A percentile compares a stretch with the other conserved stretches of the same genome.
Evolutionary conservation across 257 asterid genomes (phyloP).

Genomic region (Solanum pimpinellifolium): DNA sequence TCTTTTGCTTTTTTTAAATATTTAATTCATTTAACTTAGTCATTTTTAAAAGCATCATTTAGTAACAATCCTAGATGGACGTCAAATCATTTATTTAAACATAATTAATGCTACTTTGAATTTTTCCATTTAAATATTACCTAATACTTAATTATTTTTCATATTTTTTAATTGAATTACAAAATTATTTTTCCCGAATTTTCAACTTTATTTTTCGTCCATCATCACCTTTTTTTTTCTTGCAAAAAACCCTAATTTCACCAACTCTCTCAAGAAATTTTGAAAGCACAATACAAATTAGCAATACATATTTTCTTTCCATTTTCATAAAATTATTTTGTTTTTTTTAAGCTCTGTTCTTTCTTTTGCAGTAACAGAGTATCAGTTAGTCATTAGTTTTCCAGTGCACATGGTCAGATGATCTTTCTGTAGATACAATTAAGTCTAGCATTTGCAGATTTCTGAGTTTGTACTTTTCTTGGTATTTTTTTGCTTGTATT

Average conservation of each 20-base stretch:
- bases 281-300: constrained; percentile 2
- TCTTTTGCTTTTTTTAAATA: background rate
- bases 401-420: constrained; percentile 25
- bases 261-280: constrained; percentile 14
- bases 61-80: constrained; percentile 79
- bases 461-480: constrained; percentile 17
- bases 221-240: constrained; percentile 12
- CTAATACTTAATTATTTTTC: constrained; percentile 21
- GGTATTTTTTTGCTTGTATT: background rate
- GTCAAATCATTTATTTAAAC: constrained; percentile 79
- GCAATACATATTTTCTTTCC: constrained; percentile 1
- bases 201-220: constrained; percentile 24
- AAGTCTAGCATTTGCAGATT: constrained; percentile 19
- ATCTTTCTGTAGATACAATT: constrained; percentile 28
- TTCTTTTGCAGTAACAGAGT: constrained; percentile 35
- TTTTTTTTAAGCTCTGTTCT: constrained; percentile 10
- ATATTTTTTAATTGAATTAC: constrained; percentile 22
- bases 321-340: constrained; percentile 6
- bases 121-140: constrained; percentile 54
- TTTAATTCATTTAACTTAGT: constrained; percentile 35
- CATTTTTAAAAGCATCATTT: constrained; percentile 27
- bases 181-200: constrained; percentile 13
- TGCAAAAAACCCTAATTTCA: constrained; percentile 51
- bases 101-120: constrained; percentile 52
- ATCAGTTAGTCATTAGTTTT: constrained; percentile 14